These are phyloP conservation scores for Kodamaea lidongshanica DNA, from an alignment of 805 yeast species.

Conservation along the genomic window DNA sequence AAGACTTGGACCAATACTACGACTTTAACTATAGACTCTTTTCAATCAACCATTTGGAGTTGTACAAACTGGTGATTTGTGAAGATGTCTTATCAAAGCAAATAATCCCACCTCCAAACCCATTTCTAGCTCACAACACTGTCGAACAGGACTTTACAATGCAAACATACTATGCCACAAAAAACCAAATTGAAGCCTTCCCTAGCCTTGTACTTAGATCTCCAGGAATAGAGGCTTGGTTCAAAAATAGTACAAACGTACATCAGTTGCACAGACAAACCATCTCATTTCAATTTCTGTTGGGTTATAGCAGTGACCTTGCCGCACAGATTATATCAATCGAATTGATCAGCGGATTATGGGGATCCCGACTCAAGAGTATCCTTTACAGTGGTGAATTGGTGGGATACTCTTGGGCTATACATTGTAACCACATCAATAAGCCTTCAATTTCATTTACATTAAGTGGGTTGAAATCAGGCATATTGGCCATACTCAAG, in stretches of 20 bases:
- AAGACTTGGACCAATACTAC: too few species aligned
- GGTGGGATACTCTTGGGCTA: constrained; percentile 53
- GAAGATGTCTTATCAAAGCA: too few species aligned
- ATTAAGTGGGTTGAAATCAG: constrained; percentile 46
- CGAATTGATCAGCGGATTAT: constrained; percentile 48
- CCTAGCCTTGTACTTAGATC: too few species aligned
- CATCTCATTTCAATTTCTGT: constrained; percentile 44
- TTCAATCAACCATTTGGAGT: too few species aligned
- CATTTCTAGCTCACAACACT: constrained; percentile 31
- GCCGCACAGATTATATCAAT: constrained; percentile 45
- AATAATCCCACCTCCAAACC: constrained; percentile 18
- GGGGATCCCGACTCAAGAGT: constrained; percentile 36
- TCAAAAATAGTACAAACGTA: constrained; percentile 29
- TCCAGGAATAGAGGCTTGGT: constrained; percentile 61
- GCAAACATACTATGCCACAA: constrained; percentile 18
- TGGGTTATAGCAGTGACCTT: too few species aligned
- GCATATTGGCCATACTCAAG: constrained; percentile 29
- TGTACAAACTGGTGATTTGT: neutral
- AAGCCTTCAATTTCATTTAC: constrained; percentile 48
- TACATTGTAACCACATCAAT: constrained; percentile 50
- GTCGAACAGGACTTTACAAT: constrained; percentile 11
- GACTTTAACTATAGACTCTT: too few species aligned
- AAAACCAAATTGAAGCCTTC: constrained; percentile 16
- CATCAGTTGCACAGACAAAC: constrained; percentile 26
- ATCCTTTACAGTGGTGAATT: constrained; percentile 48